Base-by-base conservation (phyloP, 2,329 filamentous ascomycete genomes). In the Annulohypoxylon truncatum region DNA sequence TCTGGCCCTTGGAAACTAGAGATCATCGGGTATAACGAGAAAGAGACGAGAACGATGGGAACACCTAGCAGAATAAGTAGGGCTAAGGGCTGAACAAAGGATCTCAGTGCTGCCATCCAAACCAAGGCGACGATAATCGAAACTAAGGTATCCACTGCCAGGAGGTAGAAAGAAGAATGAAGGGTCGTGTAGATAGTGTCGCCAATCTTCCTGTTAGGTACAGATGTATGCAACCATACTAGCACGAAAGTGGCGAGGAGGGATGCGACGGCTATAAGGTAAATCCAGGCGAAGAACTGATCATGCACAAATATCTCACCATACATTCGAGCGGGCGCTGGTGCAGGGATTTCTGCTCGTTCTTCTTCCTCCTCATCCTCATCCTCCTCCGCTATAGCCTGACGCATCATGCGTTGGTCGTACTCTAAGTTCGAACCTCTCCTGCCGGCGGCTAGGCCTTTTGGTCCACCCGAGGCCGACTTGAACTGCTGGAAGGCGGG, bases 171-270 rank as follows among this genome's bases (percentile, higher is more conserved):
- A 0, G 94, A 97, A 53, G 90, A 89, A 72, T 92, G 90, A 33
- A 99, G 82, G 3, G 93, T 94, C 12, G 92, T 93, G 79, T 99
- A 99, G 63, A 99, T 93, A 1, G 95, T 97, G 78, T 99, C 96
- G 12, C 94, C 95, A 61, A 96, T 87, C 75, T 92, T 92, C 58
- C 84, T 84, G 56, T 82, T 82, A 4, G 92, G 90, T 0, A 90
- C 82, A 15, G 92, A 89, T 1, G 95, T 98, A 76, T 98, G 93
- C 40, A 99, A 85, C 83, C 92, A 96, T 22, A 97, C 91, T 12
- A 99, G 85, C 68, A 97, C 89, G 74, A 94, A 96, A 0, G 94
- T 95, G 10, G 95, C 92, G 74, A 98, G 87, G 75, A 98, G 87
- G 38, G 91, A 91, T 47, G 92, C 94, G 56, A 97, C 82, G 31